Evolutionary conservation across 306 rosid genomes (phyloP).

Genomic region (Trifolium dubium): DNA sequence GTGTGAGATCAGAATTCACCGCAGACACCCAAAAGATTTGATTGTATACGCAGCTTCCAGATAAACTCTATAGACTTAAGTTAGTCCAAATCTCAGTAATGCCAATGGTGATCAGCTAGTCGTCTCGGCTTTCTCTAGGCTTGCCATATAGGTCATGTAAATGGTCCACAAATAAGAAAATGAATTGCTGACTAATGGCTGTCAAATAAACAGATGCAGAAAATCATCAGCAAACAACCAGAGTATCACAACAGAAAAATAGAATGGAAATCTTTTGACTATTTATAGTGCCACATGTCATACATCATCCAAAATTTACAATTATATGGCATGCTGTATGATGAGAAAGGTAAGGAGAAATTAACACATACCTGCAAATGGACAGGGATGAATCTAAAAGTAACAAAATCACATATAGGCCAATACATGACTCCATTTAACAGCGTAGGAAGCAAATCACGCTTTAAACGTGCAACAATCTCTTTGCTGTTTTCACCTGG

Average conservation of each 20-base stretch:
- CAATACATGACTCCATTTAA: conserved; percentile 81
- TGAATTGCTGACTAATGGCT: conserved; percentile 94
- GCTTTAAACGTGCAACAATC: conserved; percentile 70
- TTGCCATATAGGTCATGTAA: conserved; percentile 91
- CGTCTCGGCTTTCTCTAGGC: conserved; percentile 66
- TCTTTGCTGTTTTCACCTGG: conserved; percentile 79
- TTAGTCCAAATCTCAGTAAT: conserved; percentile 27
- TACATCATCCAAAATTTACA: conserved; percentile 34
- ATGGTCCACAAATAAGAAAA: conserved; percentile 93
- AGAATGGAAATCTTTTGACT: neutral
- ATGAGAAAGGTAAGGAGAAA: conserved; percentile 19
- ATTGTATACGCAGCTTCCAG: conserved; percentile 42
- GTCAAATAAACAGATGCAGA: conserved; percentile 48
- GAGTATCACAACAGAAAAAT: neutral
- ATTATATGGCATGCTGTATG: conserved; percentile 25
- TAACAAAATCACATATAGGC: conserved; percentile 91
- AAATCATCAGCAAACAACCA: conserved; percentile 32
- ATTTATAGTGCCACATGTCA: conserved; percentile 13
- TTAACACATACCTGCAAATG: conserved; percentile 75
- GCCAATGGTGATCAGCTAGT: conserved; percentile 44
- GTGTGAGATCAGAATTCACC: conserved; percentile 29
- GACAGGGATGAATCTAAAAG: conserved; percentile 84
- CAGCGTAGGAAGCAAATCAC: conserved; percentile 81
- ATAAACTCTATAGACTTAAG: conserved; percentile 18
- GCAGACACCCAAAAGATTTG: conserved; percentile 19